These are phyloP conservation scores for Gaeumannomyces sp. DNA, from an alignment of 2,329 filamentous ascomycete species.

Conservation along the genomic window DNA sequence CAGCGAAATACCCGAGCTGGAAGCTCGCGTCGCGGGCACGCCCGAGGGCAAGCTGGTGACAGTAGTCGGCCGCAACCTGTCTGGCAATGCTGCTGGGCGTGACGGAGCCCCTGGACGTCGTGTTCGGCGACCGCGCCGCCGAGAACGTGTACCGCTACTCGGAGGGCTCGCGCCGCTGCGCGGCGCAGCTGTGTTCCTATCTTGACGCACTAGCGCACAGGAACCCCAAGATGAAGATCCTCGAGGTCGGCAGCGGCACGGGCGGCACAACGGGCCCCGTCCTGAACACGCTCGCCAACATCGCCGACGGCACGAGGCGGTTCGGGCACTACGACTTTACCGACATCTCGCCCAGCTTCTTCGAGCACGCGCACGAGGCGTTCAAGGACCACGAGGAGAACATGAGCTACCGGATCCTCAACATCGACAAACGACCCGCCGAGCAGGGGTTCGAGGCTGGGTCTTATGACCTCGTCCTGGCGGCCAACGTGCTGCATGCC, in stretches of 20 bases:
- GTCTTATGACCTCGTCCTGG: slow-evolving; percentile 31
- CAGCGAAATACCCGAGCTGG: slow-evolving; percentile 1
- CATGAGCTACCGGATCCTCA: slow-evolving; percentile 25
- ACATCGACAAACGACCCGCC: slow-evolving; percentile 26
- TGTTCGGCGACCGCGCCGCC: slow-evolving; percentile 19
- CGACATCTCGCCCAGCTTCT: slow-evolving; percentile 21
- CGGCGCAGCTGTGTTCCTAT: slow-evolving; percentile 16
- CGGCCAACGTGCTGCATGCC: slow-evolving; percentile 31
- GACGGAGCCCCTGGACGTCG: slow-evolving; percentile 20
- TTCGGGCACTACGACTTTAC: slow-evolving; percentile 19
- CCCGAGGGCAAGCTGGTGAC: slow-evolving; percentile 18
- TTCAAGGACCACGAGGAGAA: slow-evolving; percentile 18
- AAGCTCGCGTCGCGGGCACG: slow-evolving; percentile 11
- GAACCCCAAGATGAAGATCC: slow-evolving; percentile 22
- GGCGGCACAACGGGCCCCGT: slow-evolving; percentile 21
- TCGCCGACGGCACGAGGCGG: slow-evolving; percentile 12
- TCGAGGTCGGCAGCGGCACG: slow-evolving; percentile 30
- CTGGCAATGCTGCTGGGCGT: slow-evolving; percentile 15
- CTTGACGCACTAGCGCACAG: slow-evolving; percentile 18
- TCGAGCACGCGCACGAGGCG: slow-evolving; percentile 23
- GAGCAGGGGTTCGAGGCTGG: slow-evolving; percentile 27
- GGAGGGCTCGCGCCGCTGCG: slow-evolving; percentile 16
- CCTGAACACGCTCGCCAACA: slow-evolving; percentile 14
- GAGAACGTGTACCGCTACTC: slow-evolving; percentile 20
- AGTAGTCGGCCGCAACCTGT: slow-evolving; percentile 19